Percentiles rank a stretch among this genome's conserved stretches.
phyloP scores from a whole-genome alignment of 1,139 yeast genomes.

The Candida dubliniensis region DNA sequence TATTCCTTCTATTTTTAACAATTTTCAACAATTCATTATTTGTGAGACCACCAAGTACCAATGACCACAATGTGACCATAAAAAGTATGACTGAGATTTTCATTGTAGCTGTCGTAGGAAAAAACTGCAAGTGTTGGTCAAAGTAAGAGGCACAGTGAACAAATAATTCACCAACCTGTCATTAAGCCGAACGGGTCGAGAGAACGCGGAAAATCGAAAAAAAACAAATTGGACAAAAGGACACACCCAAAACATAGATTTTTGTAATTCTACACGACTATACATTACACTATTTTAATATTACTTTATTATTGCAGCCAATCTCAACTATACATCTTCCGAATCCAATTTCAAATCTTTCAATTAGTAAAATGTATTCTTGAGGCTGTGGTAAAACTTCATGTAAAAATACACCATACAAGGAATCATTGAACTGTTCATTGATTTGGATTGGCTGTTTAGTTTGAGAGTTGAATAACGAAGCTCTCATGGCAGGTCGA shows the following conservation, averaged over 20 bases:
- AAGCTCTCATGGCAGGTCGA: constrained; percentile 44
- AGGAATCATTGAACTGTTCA: constrained; percentile 41
- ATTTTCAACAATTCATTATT: constrained; percentile 27
- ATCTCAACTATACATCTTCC: constrained; percentile 40
- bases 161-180: not conserved
- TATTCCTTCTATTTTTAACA: constrained; percentile 21
- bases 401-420: constrained; percentile 48
- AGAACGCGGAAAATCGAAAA: not conserved
- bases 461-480: constrained; percentile 36
- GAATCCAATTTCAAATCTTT: constrained; percentile 48
- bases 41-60: constrained; percentile 29
- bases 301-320: constrained; percentile 28
- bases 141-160: too few relatives aligned
- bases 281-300: not conserved
- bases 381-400: constrained; percentile 25
- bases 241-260: not conserved
- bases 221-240: not conserved
- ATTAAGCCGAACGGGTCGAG: not conserved
- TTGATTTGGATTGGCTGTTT: constrained; percentile 32
- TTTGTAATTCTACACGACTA: constrained; percentile 3
- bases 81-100: constrained; percentile 10
- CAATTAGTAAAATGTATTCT: constrained; percentile 41
- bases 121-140: not conserved
- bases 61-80: constrained; percentile 16
- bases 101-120: constrained; percentile 3